Evolutionary conservation across 306 rosid species (phyloP).

Genomic region (Heteromeles arbutifolia): DNA sequence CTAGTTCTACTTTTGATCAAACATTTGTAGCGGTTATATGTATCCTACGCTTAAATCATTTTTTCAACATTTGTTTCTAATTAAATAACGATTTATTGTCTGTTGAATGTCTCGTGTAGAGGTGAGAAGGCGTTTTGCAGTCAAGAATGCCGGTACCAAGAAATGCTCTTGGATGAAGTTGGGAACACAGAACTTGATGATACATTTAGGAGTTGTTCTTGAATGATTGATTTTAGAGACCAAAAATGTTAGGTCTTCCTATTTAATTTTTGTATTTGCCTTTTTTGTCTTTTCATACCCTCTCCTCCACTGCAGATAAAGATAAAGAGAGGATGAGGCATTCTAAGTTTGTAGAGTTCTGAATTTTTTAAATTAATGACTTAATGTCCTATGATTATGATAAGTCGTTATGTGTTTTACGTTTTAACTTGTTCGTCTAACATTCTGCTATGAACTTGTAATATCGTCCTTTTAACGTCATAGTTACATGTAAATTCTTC

Average conservation of each 20-base stretch:
- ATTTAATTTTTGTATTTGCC: conserved; percentile 1
- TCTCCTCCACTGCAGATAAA: conserved; percentile 45
- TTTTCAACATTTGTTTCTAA: background rate
- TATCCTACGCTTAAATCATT: too few relatives aligned
- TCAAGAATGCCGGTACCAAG: conserved; percentile 66
- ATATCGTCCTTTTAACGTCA: background rate
- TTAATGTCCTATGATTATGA: conserved; percentile 27
- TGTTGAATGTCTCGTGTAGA: conserved; percentile 23
- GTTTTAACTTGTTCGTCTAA: too few relatives aligned
- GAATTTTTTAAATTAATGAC: conserved; percentile 14
- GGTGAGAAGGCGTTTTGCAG: conserved; percentile 95
- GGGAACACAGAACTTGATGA: conserved; percentile 41
- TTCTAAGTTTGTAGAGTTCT: conserved; percentile 23
- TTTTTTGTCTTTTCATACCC: background rate
- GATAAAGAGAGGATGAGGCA: conserved; percentile 54
- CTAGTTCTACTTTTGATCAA: too few relatives aligned
- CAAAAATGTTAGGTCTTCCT: background rate
- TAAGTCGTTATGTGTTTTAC: too few relatives aligned
- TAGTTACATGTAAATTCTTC: background rate
- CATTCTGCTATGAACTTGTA: too few relatives aligned
- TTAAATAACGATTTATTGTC: too few relatives aligned
- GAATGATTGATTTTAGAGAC: conserved; percentile 3
- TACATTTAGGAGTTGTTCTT: conserved; percentile 9
- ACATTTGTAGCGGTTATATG: too few relatives aligned
- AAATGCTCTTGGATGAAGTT: conserved; percentile 63